Percentiles rank a stretch among this genome's conserved stretches.
Conservation (phyloP, 2,329 filamentous ascomycete genomes). For the Coccinonectria pachysandricola region DNA sequence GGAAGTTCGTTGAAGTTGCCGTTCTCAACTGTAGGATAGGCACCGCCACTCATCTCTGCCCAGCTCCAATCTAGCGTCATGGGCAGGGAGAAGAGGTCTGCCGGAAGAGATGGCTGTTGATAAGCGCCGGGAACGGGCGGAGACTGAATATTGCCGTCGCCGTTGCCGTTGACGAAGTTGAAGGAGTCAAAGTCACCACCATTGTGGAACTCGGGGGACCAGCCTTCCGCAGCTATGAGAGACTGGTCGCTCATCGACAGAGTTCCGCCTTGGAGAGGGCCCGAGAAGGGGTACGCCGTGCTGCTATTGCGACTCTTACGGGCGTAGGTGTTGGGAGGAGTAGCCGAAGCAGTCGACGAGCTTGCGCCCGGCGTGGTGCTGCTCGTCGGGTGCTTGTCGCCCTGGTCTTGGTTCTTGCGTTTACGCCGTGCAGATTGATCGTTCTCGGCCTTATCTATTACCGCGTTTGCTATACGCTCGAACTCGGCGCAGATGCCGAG, state of each 20-base stretch:
- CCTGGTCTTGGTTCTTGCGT: slow-evolving; percentile 58
- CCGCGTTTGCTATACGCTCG: slow-evolving; percentile 81
- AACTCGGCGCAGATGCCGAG: slow-evolving; percentile 92
- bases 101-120: slow-evolving; percentile 80
- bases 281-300: slow-evolving; percentile 4
- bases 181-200: slow-evolving; percentile 33
- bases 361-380: slow-evolving; percentile 2
- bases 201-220: slow-evolving; percentile 36
- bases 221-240: slow-evolving; percentile 32
- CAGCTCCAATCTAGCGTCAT: slow-evolving; percentile 91
- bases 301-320: slow-evolving; percentile 2
- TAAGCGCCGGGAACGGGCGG: slow-evolving; percentile 36
- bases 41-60: slow-evolving; percentile 57
- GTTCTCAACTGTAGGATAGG: slow-evolving; percentile 54
- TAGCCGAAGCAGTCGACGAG: slow-evolving; percentile 2
- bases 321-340: slow-evolving; percentile 2
- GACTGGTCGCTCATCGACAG: slow-evolving; percentile 21
- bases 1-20: slow-evolving; percentile 34
- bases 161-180: slow-evolving; percentile 34
- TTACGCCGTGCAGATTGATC: slow-evolving; percentile 74
- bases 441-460: slow-evolving; percentile 84
- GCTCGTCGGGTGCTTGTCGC: slow-evolving; percentile 8
- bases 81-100: slow-evolving; percentile 90
- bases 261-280: slow-evolving; percentile 1
- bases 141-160: slow-evolving; percentile 28